A percentile compares a stretch with the other conserved stretches of the same genome.
Conservation (phyloP, 768 basidiomycete genomes). For the Tephrocybe sp. region DNA sequence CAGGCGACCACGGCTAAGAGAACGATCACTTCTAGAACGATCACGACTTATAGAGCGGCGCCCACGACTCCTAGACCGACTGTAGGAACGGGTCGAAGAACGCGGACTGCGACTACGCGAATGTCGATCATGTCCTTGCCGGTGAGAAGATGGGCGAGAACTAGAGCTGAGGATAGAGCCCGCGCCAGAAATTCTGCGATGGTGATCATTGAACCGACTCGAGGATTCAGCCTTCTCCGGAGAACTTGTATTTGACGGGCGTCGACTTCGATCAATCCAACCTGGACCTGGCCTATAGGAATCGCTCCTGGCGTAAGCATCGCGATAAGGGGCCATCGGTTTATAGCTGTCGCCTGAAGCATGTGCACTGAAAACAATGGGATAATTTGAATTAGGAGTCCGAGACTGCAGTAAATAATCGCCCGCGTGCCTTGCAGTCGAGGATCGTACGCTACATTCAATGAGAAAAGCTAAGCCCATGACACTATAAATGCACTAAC, state of each 20-base stretch:
- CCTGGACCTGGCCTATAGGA: constrained; percentile 49
- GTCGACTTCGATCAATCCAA: constrained; percentile 6
- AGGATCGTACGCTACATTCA: constrained; percentile 9
- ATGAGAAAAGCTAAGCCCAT: neutral
- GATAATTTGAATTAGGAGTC: constrained; percentile 16
- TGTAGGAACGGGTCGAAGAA: constrained; percentile 18
- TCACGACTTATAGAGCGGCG: constrained; percentile 17
- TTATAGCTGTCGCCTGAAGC: constrained; percentile 51
- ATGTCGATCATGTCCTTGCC: constrained; percentile 18
- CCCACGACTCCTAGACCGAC: constrained; percentile 16
- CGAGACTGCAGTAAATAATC: constrained; percentile 22
- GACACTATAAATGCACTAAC: constrained; percentile 29
- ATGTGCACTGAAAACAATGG: constrained; percentile 2
- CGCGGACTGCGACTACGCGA: constrained; percentile 18
- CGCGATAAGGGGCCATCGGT: constrained; percentile 40
- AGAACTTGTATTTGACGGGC: constrained; percentile 8
- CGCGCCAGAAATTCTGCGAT: constrained; percentile 24
- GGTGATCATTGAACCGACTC: constrained; percentile 25
- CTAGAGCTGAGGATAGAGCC: constrained; percentile 30
- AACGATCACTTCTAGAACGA: constrained; percentile 18
- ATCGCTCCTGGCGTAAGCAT: constrained; percentile 41
- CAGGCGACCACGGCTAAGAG: constrained; percentile 14
- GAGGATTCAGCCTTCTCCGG: constrained; percentile 15
- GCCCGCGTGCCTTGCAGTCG: constrained; percentile 33
- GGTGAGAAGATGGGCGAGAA: constrained; percentile 23